These are phyloP conservation scores for Xenoacremonium recifei DNA, from an alignment of 2,329 filamentous ascomycete genomes.

Conservation along the genomic window DNA sequence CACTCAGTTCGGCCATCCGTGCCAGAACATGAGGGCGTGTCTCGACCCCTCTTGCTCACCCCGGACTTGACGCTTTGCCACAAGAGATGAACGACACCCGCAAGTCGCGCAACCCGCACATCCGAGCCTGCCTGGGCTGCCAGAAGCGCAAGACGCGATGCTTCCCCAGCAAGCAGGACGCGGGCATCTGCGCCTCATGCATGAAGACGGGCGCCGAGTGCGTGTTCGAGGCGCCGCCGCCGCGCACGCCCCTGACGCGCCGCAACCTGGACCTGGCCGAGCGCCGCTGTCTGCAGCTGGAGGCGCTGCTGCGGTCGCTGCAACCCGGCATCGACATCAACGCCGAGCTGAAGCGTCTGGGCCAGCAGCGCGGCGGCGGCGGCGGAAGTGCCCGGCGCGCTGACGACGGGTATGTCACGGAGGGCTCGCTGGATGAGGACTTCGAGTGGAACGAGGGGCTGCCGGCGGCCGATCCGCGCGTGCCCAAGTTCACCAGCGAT, in stretches of 20 bases:
- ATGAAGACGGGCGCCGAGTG: conserved; percentile 27
- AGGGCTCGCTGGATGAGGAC: conserved; percentile 1
- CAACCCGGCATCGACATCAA: conserved; percentile 28
- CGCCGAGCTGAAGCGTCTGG: conserved; percentile 5
- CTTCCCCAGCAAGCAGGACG: conserved; percentile 9
- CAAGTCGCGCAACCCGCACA: neutral
- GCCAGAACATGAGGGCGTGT: no score
- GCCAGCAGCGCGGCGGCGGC: neutral
- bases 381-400: neutral
- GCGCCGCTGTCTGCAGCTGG: conserved; percentile 23
- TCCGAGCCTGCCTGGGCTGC: conserved; percentile 16
- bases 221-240: conserved; percentile 30
- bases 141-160: conserved; percentile 24
- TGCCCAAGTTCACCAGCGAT: conserved; percentile 14
- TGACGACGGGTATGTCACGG: conserved; percentile 2
- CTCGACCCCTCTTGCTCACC: no score
- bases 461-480: conserved; percentile 4
- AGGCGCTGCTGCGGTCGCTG: conserved; percentile 24
- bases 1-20: no score
- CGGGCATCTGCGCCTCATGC: conserved; percentile 27
- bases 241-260: conserved; percentile 34
- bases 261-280: conserved; percentile 34
- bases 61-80: no score
- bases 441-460: conserved; percentile 22
- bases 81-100: neutral